phyloP scores from a whole-genome alignment of 306 rosid genomes.

The Pterocarpus macrocarpus region DNA sequence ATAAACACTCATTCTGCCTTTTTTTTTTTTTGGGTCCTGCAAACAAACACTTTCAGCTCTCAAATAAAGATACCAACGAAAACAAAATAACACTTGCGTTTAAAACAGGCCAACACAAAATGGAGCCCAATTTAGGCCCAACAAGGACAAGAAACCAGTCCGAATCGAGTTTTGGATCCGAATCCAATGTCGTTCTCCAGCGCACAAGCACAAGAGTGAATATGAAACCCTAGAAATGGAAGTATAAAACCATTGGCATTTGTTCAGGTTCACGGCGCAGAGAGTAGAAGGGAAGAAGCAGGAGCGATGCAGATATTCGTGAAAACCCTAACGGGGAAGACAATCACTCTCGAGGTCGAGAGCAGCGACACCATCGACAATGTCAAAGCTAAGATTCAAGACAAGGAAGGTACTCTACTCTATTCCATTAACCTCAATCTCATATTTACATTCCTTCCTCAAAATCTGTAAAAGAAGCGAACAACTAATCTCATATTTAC shows the following conservation, averaged over 20 bases:
- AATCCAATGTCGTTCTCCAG: neutral
- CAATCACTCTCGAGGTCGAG: conserved; percentile 90
- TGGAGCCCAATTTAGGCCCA: neutral
- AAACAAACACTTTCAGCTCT: too few relatives aligned
- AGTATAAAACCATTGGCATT: conserved; percentile 21
- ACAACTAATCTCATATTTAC: neutral
- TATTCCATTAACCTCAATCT: neutral
- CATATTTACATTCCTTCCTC: neutral
- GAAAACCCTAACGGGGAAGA: conserved; percentile 89
- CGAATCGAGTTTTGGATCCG: neutral
- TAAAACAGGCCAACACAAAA: too few relatives aligned
- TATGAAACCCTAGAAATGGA: conserved; percentile 42
- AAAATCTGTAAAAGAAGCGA: neutral
- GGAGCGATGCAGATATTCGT: conserved; percentile 77
- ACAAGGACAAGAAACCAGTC: neutral
- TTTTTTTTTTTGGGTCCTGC: too few relatives aligned
- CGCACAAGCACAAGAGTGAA: neutral
- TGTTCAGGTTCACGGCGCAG: neutral
- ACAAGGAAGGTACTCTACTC: conserved; percentile 71
- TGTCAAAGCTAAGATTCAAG: conserved; percentile 90
- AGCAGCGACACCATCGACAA: conserved; percentile 91
- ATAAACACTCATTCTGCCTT: too few relatives aligned
- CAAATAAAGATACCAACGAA: too few relatives aligned
- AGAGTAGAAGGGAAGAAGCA: conserved; percentile 6
- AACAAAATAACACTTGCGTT: too few relatives aligned